Percentiles rank a stretch among this genome's conserved stretches.
phyloP scores from a whole-genome alignment of 768 basidiomycete species.

The Tulasnella sp. region DNA sequence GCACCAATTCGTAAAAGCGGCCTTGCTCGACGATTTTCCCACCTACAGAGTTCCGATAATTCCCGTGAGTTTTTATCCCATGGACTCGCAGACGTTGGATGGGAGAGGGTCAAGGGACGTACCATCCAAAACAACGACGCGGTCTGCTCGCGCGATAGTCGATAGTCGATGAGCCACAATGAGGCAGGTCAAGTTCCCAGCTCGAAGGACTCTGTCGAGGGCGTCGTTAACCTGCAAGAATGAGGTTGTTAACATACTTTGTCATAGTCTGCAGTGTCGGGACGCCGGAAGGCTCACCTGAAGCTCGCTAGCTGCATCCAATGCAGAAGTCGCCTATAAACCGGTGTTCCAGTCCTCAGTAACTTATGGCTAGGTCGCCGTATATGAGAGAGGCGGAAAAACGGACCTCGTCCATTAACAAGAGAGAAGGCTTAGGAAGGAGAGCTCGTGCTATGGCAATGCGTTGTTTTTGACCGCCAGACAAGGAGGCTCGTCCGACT shows the following conservation, averaged over 20 bases:
- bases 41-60: constrained; percentile 41
- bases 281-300: constrained; percentile 41
- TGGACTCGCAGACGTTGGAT: neutral
- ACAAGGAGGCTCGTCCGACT: constrained; percentile 69
- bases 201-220: constrained; percentile 78
- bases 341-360: constrained; percentile 34
- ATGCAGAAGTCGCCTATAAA: constrained; percentile 43
- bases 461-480: constrained; percentile 65
- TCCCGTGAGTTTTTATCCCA: neutral
- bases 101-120: constrained; percentile 21
- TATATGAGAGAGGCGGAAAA: neutral
- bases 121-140: constrained; percentile 88
- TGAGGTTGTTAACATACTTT: neutral
- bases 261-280: neutral
- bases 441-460: constrained; percentile 63
- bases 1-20: constrained; percentile 70
- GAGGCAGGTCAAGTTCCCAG: constrained; percentile 76
- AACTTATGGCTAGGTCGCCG: constrained; percentile 26
- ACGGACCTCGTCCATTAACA: constrained; percentile 76
- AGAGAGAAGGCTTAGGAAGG: constrained; percentile 80
- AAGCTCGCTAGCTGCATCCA: constrained; percentile 86
- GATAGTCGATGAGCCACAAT: constrained; percentile 88
- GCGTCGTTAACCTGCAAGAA: constrained; percentile 72
- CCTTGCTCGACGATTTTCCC: constrained; percentile 81
- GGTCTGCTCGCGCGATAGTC: constrained; percentile 84